Evolutionary conservation across 257 asterid genomes (phyloP).

Genomic region (Anisodus acutangulus): DNA sequence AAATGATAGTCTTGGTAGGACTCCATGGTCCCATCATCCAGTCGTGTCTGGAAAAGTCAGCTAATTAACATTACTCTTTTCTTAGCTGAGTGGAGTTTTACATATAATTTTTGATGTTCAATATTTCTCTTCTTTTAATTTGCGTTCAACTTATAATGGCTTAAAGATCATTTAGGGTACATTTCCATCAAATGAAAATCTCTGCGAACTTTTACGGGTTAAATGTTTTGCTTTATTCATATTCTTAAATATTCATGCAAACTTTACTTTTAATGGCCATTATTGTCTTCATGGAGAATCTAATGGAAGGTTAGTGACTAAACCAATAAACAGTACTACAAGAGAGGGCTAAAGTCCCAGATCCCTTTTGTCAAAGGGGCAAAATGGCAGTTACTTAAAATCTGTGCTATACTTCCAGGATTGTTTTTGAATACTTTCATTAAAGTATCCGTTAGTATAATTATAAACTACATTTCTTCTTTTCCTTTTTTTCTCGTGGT

Average conservation of each 20-base stretch:
- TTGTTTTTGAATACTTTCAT: no score
- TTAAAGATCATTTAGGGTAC: not conserved
- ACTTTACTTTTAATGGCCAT: not conserved
- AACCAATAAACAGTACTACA: not conserved
- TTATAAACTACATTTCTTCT: no score
- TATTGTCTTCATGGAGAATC: not conserved
- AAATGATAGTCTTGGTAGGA: not conserved
- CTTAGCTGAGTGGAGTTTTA: not conserved
- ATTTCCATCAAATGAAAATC: no score
- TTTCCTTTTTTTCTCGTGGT: no score
- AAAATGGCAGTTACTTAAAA: no score
- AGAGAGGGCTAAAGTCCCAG: not conserved
- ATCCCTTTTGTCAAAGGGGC: no score
- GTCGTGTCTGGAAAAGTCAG: not conserved
- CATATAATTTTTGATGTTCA: not conserved
- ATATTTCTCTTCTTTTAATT: not conserved
- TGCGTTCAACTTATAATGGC: not conserved
- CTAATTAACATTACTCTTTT: not conserved
- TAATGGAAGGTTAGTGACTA: not conserved
- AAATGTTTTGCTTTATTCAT: not conserved
- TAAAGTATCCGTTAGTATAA: no score
- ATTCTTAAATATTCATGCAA: not conserved
- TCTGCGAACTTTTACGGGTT: not conserved
- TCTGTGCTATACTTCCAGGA: no score
- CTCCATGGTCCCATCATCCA: not conserved